Base-by-base conservation (phyloP, 2,329 filamentous ascomycete genomes). In the Didymella sp. region DNA sequence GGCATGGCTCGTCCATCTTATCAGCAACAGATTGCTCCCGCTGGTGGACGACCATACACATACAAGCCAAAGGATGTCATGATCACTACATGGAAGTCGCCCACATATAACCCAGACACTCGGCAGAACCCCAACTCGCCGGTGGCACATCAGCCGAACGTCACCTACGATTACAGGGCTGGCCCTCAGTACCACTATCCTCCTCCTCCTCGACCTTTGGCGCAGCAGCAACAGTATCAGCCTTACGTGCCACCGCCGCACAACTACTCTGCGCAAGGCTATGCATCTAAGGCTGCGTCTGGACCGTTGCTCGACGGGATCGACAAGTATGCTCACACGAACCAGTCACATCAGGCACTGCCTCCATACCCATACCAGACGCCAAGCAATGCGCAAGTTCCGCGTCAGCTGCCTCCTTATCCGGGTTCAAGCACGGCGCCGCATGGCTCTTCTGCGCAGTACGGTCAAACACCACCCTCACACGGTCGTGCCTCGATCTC, bases 81-180 rank as follows among this genome's bases (percentile, higher is more conserved):
- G 47, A 64, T 66, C 58, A 50, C 56, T 25, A 61, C 62, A 1
- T 74, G 65, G 52, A 70, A 69, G 44, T 66, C 69, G 21, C 69
- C 72, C n/a, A 59, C 64, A 8, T 73, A 73, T 57, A 70, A 70
- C 9, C 68, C 73, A 22, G 67, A 74, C 50, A 73, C 68, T 6
- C 64, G 69, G 22, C 73, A 74, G 57, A 73, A 74, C 33, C 73
- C 73, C 11, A 74, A 75, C 40, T 74, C 73, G 25, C 73, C 73
- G 12, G 72, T 74, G 22, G 73, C 72, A 47, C 73, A 76, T 60
- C 73, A 76, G 50, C 73, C 73, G 13, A 75, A 75, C 45, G 71
- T 74, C 27, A 67, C 67, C 41, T 75, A 75, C 51, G 72, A 75
- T 41, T 64, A 74, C 53, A 65, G 72, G 17, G 45, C 68, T 40